phyloP scores from a whole-genome alignment of 768 basidiomycete species.

The Hysterangium stoloniferum region DNA sequence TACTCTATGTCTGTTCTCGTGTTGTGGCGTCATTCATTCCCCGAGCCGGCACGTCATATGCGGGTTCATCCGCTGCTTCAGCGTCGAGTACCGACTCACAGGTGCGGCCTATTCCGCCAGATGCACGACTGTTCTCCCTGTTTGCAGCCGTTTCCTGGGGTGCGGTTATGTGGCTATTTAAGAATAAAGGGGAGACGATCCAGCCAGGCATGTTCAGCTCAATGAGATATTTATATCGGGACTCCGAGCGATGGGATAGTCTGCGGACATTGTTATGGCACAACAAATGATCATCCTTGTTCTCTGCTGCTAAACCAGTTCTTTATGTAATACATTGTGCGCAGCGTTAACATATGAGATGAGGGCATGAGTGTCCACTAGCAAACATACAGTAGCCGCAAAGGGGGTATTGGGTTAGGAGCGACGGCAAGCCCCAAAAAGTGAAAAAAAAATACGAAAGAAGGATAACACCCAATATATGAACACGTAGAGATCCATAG shows the following conservation, averaged over 20 bases:
- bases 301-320: background rate
- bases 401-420: constrained; percentile 1
- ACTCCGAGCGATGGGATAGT: constrained; percentile 81
- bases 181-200: constrained; percentile 78
- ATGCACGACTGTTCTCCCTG: constrained; percentile 74
- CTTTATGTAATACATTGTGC: too few relatives aligned
- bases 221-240: constrained; percentile 92
- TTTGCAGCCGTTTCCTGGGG: constrained; percentile 93
- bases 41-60: constrained; percentile 53
- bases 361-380: background rate
- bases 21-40: constrained; percentile 90
- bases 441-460: background rate
- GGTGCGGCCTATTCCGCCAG: constrained; percentile 68
- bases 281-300: constrained; percentile 51
- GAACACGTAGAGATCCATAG: constrained; percentile 7
- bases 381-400: constrained; percentile 2
- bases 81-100: constrained; percentile 16
- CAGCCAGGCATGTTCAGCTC: constrained; percentile 96
- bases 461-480: constrained; percentile 5
- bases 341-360: background rate
- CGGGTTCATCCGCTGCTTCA: constrained; percentile 31
- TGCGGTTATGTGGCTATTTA: constrained; percentile 93
- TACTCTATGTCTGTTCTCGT: constrained; percentile 90
- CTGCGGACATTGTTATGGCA: constrained; percentile 87
- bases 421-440: background rate